These are phyloP conservation scores for Wallacemonas sp. DNA, from an alignment of 208 protist species.

Conservation along the genomic window DNA sequence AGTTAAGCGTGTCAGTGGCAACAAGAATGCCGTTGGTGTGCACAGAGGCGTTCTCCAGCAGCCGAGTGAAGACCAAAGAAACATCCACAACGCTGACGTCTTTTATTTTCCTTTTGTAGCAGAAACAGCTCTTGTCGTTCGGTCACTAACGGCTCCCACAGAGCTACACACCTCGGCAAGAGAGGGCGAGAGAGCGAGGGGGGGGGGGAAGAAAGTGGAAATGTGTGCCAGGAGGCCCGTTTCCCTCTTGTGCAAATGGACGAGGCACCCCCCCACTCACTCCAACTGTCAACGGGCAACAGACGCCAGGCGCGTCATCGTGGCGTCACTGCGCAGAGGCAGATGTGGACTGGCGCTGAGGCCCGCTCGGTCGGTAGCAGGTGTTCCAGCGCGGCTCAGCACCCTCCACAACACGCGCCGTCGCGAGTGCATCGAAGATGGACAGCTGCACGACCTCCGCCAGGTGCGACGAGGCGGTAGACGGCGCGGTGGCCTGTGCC, in stretches of 20 bases:
- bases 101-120: neutral
- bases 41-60: too few species aligned
- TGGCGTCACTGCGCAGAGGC: too few species aligned
- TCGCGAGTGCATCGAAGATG: conserved; percentile 21
- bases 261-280: too few species aligned
- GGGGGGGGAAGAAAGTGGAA: too few species aligned
- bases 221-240: too few species aligned
- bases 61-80: too few species aligned
- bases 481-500: conserved; percentile 19
- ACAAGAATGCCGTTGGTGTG: neutral
- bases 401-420: conserved; percentile 15
- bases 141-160: neutral
- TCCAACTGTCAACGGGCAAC: neutral
- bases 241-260: too few species aligned
- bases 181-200: too few species aligned
- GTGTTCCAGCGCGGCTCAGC: conserved; percentile 27
- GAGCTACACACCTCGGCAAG: conserved; percentile 12
- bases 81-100: too few species aligned
- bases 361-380: too few species aligned
- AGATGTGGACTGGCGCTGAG: too few species aligned
- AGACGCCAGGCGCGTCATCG: neutral
- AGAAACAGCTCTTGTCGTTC: neutral
- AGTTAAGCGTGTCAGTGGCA: too few species aligned
- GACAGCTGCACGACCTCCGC: conserved; percentile 26
- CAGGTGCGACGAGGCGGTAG: conserved; percentile 19